Base-by-base conservation (phyloP, 2,329 filamentous ascomycete genomes). In the Boeremia lycopersici region DNA sequence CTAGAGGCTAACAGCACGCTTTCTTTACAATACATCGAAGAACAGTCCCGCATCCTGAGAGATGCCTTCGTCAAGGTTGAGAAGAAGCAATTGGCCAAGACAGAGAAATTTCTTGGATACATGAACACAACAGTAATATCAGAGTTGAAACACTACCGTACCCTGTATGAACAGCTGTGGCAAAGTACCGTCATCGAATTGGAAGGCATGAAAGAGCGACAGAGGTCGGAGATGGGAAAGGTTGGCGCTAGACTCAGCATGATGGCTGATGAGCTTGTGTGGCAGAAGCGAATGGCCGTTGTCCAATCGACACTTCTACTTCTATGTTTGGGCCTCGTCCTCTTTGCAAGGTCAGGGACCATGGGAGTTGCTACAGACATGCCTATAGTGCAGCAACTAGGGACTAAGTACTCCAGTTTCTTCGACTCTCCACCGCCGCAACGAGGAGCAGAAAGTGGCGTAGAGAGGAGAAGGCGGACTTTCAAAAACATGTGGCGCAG, bases 121-220 rank as follows among this genome's bases (percentile, higher is more conserved):
- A 81, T 99, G n/a, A 99, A 99, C 73, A 82, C 81, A 41, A 97
- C 93, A 0, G 91, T 98, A 1, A 82, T 96, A 34, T 82, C 85
- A 13, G 95, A 99, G 73, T 57, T 74, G n/a, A 71, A 71, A 54
- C 64, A 63, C 25, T 74, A 74, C 44, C 85, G 91, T 47, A 86
- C 88, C 54, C 90, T 97, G 72, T 98, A 98, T 74, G 93, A 98
- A 70, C 91, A 97, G 69, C 87, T 98, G 11, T 98, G 93, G 93
- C 93, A 96, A 75, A 93, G 90, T 17, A 97, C 96, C 10, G 89
- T 97, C 19, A 88, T 96, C 50, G 93, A 96, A 28, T 84, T 98
- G 12, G 92, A 97, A 72, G 88, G 87, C 36, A 93, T 97, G 73
- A 87, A 91, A 36, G 89, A 96, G 69, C 88, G 91, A 63, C 90